Base-by-base conservation (phyloP, 1,139 yeast genomes). In the Sugiyamaella japonica region DNA sequence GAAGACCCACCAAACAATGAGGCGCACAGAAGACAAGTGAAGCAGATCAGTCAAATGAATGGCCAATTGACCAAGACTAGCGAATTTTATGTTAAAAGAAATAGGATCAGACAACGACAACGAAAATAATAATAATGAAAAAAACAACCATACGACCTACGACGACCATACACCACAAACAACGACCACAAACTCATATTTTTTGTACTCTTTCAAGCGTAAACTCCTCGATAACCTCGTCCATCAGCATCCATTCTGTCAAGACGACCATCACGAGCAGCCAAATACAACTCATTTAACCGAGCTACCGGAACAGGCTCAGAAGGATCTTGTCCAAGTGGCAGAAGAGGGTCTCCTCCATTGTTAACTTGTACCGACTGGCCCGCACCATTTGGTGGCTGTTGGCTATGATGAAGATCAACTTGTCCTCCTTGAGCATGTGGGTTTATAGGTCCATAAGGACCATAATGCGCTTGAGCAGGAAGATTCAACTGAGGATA, bases 191-290 rank as follows among this genome's bases (percentile, higher is more conserved):
- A 43, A 31, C 37, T 4, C 15, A 13, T 10, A 8, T 43, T 16
- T 40, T n/a, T 20, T 20, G 3, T 20, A 3, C 3, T 20, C 64
- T 68, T 72, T 59, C 71, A 74, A 42, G 75, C 75, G 57, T 70
- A 72, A 31, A 73, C 75, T 29, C 74, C 74, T 49, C 72, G 74
- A 58, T 67, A 76, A 3, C 79, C 78, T 52, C 76, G 68, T 4
- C 78, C 66, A 52, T 71, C 76, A 23, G 77, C 70, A 51, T 77
- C 80, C 59, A 77, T 69, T n/a, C 80, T 66, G 61, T 77, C 80
- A 42, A 76, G 63, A 52, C 80, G 74, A 8, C 80, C 80, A 57
- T 77, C 80, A 50, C 78, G 71, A 10, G 79, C 78, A 47, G 79
- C 79, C 42, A 75, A 61, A 59, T 76, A 76, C 48, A 76, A 65